Percentiles rank a stretch among this genome's conserved stretches.
Conservation (phyloP, 2,329 filamentous ascomycete species). For the Herpotrichia juniperi region DNA sequence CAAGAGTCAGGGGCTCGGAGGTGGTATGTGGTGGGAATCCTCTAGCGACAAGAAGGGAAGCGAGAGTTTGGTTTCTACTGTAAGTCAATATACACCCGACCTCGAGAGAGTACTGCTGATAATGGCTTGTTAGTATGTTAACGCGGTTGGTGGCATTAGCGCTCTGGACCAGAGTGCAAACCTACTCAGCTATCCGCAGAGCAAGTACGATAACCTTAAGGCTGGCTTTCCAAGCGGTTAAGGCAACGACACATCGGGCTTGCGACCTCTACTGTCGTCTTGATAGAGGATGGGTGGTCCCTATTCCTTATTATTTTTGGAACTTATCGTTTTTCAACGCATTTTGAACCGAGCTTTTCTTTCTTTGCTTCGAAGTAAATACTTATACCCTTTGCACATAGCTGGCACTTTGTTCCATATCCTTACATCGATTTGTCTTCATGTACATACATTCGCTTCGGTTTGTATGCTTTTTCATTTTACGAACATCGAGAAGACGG, state of each 20-base stretch:
- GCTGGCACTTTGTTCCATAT: no score
- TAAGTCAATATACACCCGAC: slow-evolving; percentile 32
- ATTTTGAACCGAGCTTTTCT: no score
- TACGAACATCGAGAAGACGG: no score
- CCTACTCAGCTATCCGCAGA: slow-evolving; percentile 67
- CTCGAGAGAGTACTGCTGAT: background rate
- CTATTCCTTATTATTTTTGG: no score
- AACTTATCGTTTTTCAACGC: no score
- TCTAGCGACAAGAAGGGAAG: slow-evolving; percentile 37
- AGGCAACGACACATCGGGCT: background rate
- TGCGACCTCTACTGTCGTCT: no score
- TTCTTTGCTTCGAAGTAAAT: no score
- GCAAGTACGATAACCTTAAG: slow-evolving; percentile 73
- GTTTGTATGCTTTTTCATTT: no score
- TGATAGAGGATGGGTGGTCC: no score
- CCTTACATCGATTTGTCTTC: no score
- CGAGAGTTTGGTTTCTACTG: slow-evolving; percentile 39
- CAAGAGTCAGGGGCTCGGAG: slow-evolving; percentile 35
- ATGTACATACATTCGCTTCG: no score
- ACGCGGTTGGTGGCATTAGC: slow-evolving; percentile 60
- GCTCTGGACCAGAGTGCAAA: slow-evolving; percentile 62
- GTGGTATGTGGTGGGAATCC: slow-evolving; percentile 48
- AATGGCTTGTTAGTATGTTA: slow-evolving; percentile 48
- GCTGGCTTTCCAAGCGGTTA: slow-evolving; percentile 48
- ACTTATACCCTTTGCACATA: no score